Evolutionary conservation across 2,329 filamentous ascomycete genomes (phyloP).

Genomic region (Ceratocystiopsis brevicomis): DNA sequence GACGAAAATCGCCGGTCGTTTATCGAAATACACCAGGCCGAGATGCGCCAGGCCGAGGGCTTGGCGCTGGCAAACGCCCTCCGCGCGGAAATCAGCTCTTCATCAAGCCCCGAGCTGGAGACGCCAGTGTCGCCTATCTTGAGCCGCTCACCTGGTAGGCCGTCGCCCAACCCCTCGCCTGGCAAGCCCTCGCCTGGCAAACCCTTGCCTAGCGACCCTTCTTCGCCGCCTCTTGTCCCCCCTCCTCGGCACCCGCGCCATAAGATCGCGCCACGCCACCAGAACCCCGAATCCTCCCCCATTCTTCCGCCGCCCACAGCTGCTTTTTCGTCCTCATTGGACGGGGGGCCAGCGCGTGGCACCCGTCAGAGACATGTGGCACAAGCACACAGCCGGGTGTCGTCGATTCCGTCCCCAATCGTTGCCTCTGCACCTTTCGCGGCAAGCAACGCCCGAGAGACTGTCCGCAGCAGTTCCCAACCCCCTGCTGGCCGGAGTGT

Average conservation of each 20-base stretch:
- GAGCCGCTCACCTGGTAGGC: not conserved
- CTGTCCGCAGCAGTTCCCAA: too few relatives aligned
- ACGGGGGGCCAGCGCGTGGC: too few relatives aligned
- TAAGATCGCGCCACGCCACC: not conserved
- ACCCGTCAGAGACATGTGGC: too few relatives aligned
- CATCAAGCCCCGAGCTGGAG: conserved; percentile 10
- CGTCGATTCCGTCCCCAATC: too few relatives aligned
- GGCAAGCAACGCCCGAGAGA: too few relatives aligned
- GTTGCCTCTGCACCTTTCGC: too few relatives aligned
- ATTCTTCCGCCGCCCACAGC: conserved; percentile 1
- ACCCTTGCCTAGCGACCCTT: not conserved
- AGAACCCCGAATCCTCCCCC: conserved; percentile 2
- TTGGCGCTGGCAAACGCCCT: conserved; percentile 35
- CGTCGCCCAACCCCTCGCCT: conserved; percentile 1
- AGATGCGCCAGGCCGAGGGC: conserved; percentile 43
- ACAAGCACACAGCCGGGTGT: too few relatives aligned
- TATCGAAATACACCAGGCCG: conserved; percentile 37
- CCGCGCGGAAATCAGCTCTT: conserved; percentile 16
- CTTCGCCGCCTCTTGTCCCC: conserved; percentile 1
- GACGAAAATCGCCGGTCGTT: conserved; percentile 38
- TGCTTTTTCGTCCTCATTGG: not conserved
- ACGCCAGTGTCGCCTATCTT: not conserved
- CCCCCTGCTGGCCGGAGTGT: too few relatives aligned
- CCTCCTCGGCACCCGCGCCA: conserved; percentile 5
- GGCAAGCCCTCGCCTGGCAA: not conserved